A percentile compares a stretch with the other conserved stretches of the same genome.
Evolutionary conservation across 2,329 filamentous ascomycete species (phyloP).

Genomic region (Fusarium buxicola): DNA sequence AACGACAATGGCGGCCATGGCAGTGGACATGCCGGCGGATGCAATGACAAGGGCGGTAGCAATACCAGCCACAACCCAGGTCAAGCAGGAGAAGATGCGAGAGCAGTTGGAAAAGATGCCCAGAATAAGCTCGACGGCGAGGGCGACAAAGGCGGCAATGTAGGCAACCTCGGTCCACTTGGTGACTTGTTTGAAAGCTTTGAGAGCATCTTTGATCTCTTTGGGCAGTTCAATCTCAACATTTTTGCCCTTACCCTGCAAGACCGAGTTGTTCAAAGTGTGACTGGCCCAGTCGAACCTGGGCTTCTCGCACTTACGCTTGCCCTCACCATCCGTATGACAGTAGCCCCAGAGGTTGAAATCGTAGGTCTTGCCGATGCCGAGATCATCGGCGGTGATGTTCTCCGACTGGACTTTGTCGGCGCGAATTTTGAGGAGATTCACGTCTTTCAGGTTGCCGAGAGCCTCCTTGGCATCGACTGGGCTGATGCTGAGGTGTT

Average conservation of each 20-base stretch:
- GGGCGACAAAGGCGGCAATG: conserved; percentile 76
- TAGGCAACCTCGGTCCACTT: conserved; percentile 89
- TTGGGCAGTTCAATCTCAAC: conserved; percentile 74
- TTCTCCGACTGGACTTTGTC: conserved; percentile 53
- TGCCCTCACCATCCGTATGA: conserved; percentile 64
- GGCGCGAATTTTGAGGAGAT: conserved; percentile 64
- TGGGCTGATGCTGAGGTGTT: conserved; percentile 62
- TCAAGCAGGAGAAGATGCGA: conserved; percentile 82
- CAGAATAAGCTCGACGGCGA: conserved; percentile 77
- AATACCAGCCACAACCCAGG: conserved; percentile 79
- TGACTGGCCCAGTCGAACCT: conserved; percentile 82
- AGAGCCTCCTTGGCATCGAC: conserved; percentile 54
- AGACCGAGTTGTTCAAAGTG: conserved; percentile 72
- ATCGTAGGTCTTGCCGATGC: conserved; percentile 81
- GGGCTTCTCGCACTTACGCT: conserved; percentile 75
- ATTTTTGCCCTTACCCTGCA: conserved; percentile 59
- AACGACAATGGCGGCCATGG: conserved; percentile 76
- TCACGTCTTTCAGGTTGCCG: conserved; percentile 36
- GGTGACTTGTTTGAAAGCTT: conserved; percentile 77
- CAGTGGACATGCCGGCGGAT: conserved; percentile 79
- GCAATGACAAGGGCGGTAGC: conserved; percentile 66
- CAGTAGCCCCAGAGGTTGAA: conserved; percentile 92
- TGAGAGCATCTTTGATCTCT: conserved; percentile 73
- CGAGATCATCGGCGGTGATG: conserved; percentile 68
- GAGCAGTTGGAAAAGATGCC: conserved; percentile 88